phyloP scores from a whole-genome alignment of 192 early-diverging fungal genomes.

The Linnemannia exigua region DNA sequence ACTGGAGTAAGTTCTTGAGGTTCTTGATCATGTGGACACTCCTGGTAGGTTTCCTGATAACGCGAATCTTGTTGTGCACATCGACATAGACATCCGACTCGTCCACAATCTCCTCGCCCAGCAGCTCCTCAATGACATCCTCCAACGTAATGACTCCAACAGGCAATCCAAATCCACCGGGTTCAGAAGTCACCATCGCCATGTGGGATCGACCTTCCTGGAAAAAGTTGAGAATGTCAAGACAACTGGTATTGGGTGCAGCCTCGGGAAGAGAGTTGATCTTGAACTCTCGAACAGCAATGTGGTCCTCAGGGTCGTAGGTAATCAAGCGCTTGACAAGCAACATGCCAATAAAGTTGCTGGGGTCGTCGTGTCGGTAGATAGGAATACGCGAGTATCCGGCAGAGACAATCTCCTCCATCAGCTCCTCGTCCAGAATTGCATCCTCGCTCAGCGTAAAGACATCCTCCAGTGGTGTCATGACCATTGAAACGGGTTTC shows the following conservation, averaged over 20 bases:
- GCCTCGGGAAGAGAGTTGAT: slow-evolving; percentile 59
- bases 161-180: slow-evolving; percentile 16
- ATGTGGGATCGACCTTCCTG: slow-evolving; percentile 85
- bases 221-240: slow-evolving; percentile 84
- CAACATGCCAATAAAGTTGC: slow-evolving; percentile 30
- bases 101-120: slow-evolving; percentile 85
- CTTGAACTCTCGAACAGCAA: slow-evolving; percentile 60
- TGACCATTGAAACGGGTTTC: slow-evolving; percentile 69
- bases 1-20: slow-evolving; percentile 16
- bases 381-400: slow-evolving; percentile 80
- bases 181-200: slow-evolving; percentile 66
- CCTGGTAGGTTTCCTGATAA: slow-evolving; percentile 55
- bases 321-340: slow-evolving; percentile 59
- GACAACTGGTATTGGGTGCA: slow-evolving; percentile 41
- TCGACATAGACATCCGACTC: slow-evolving; percentile 75
- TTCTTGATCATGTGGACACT: slow-evolving; percentile 31
- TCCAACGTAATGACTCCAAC: slow-evolving; percentile 83
- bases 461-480: slow-evolving; percentile 73
- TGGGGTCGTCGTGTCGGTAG: slow-evolving; percentile 46
- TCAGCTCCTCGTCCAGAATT: slow-evolving; percentile 61
- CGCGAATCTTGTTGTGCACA: slow-evolving; percentile 65
- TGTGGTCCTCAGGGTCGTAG: slow-evolving; percentile 69
- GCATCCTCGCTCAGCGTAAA: slow-evolving; percentile 68
- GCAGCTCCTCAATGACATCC: slow-evolving; percentile 87
- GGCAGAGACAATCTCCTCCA: slow-evolving; percentile 68